phyloP scores from a whole-genome alignment of 495 filamentous ascomycete genomes.

The Xylaria castorea region DNA sequence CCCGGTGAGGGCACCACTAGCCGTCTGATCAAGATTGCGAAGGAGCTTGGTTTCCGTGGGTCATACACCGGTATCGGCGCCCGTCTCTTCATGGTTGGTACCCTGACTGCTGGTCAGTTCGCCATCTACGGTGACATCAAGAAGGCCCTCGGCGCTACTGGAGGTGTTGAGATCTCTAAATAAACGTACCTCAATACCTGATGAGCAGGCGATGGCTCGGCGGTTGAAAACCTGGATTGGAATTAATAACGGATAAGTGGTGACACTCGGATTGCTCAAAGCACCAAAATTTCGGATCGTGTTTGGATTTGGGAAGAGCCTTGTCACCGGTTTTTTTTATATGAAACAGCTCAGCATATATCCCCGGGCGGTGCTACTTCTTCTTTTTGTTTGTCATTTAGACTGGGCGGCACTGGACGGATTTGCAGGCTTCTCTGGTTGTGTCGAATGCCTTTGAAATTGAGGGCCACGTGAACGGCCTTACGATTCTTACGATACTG shows the following conservation, averaged over 20 bases:
- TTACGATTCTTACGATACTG: slow-evolving; percentile 28
- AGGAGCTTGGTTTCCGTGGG: slow-evolving; percentile 90
- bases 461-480: slow-evolving; percentile 20
- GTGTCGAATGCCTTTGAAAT: slow-evolving; percentile 32
- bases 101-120: slow-evolving; percentile 90
- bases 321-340: slow-evolving; percentile 26
- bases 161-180: slow-evolving; percentile 78
- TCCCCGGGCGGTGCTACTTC: slow-evolving; percentile 32
- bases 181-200: slow-evolving; percentile 37
- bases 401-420: slow-evolving; percentile 39
- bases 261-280: slow-evolving; percentile 22
- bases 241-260: slow-evolving; percentile 31
- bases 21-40: slow-evolving; percentile 94
- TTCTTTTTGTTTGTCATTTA: slow-evolving; percentile 40
- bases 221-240: slow-evolving; percentile 7
- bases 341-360: slow-evolving; percentile 33
- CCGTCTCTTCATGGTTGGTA: slow-evolving; percentile 83
- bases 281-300: slow-evolving; percentile 2
- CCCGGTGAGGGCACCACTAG: slow-evolving; percentile 92
- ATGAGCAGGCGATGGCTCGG: not conserved
- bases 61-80: slow-evolving; percentile 92
- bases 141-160: slow-evolving; percentile 65
- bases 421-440: slow-evolving; percentile 36
- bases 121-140: slow-evolving; percentile 84
- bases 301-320: slow-evolving; percentile 27